Percentiles rank a stretch among this genome's conserved stretches.
Conservation (phyloP, 2,329 filamentous ascomycete genomes). For the Penicillium sp. region DNA sequence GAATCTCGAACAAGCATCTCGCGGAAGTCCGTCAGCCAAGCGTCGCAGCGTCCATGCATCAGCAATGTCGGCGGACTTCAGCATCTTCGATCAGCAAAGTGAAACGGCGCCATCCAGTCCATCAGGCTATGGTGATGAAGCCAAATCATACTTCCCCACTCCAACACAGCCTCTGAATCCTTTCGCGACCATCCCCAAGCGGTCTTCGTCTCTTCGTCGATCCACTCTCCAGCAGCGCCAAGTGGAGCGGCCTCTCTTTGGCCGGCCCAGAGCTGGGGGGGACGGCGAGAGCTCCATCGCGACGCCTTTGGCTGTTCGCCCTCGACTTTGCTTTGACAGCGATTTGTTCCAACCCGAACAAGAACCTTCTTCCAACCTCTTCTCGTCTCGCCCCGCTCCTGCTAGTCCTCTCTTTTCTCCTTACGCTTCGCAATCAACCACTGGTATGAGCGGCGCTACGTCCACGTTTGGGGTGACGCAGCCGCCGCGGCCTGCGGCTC, state of each 20-base stretch:
- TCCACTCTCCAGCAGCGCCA: constrained; percentile 84
- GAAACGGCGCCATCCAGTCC: constrained; percentile 24
- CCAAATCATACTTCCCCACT: constrained; percentile 16
- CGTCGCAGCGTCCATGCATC: constrained; percentile 78
- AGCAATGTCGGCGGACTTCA: constrained; percentile 59
- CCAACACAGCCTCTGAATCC: constrained; percentile 40
- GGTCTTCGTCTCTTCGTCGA: constrained; percentile 72
- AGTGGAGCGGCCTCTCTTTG: constrained; percentile 57
- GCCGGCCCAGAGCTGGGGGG: constrained; percentile 29
- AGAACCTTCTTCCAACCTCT: constrained; percentile 50
- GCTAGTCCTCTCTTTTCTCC: constrained; percentile 38
- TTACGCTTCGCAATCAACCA: constrained; percentile 2
- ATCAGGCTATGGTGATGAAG: constrained; percentile 22
- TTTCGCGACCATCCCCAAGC: constrained; percentile 56
- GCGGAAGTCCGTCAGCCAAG: constrained; percentile 84
- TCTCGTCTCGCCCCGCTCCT: constrained; percentile 57
- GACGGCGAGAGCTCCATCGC: constrained; percentile 50
- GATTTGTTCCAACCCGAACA: constrained; percentile 58
- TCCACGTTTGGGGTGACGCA: constrained; percentile 19
- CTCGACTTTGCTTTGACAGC: constrained; percentile 73
- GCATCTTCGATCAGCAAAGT: constrained; percentile 61
- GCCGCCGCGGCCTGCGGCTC: constrained; percentile 48
- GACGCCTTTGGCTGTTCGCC: constrained; percentile 53
- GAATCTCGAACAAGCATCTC: constrained; percentile 71
- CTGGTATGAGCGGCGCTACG: neutral